Base-by-base conservation (phyloP, 139 green algal species). In the Chlorella sorokiniana region DNA sequence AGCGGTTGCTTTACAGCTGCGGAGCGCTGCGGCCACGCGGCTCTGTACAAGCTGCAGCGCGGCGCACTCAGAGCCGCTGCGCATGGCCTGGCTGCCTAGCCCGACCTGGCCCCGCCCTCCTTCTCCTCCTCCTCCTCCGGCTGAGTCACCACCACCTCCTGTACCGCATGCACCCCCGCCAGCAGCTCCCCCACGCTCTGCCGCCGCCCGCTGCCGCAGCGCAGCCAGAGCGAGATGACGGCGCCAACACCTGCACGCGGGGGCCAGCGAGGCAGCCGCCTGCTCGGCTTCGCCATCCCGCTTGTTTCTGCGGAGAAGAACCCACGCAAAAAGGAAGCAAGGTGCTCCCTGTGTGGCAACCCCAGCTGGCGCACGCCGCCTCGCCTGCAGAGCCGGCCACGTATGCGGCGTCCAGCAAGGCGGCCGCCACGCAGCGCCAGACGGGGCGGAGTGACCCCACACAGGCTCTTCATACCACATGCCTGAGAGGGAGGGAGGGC, bases 121-220 rank as follows among this genome's bases (percentile, higher is more conserved):
- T 16, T 56, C 14, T 16, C 48, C 14, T 56, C 48, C 14, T 56
- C 48, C 48, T 56, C 14, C 14, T 56, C 16, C 16, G 48, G 48
- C 48, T 16, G 14, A 65, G 70, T n/a, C 8, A n/a, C 10, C 35
- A 67, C 8, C 65, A 77, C 65, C 65, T 83, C 78, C 20, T 64
- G 44, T 25, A 77, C 78, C 22, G n/a, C 42, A 4, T 48, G 51
- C 48, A 83, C 68, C 9, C 48, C 67, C 27, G 52, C 65, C 65
- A 76, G 67, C 78, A 76, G 52, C 65, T 83, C 78, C 0, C 78
- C 78, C 25, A 83, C 78, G 48, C 65, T 61, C 65, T 77, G 78
- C 35, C 45, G 64, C 51, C 51, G 27, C 10, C 38, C 7, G 1
- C 64, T 37, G 25, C 41, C 35, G 65, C 65, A 61, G 27, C 78